phyloP scores from a whole-genome alignment of 306 rosid species.

The Malus sylvestris region DNA sequence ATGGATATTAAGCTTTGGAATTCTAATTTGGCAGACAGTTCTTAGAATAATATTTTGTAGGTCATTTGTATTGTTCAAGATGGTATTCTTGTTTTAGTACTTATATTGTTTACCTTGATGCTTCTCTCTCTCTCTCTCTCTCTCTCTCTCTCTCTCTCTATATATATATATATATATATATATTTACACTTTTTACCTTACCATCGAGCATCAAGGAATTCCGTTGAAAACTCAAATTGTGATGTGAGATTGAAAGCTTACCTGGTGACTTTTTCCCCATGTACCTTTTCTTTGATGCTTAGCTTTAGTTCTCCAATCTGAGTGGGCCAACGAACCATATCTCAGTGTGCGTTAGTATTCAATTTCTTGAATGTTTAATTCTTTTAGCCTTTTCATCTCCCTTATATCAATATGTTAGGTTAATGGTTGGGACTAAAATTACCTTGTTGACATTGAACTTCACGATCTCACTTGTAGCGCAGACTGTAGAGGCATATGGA shows the following conservation, averaged over 20 bases:
- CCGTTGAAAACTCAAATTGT: neutral
- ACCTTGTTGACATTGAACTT: neutral
- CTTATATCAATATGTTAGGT: neutral
- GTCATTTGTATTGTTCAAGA: neutral
- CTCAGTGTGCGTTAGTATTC: neutral
- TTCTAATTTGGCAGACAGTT: neutral
- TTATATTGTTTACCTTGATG: neutral
- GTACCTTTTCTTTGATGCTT: neutral
- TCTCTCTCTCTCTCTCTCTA: no score
- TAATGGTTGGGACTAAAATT: neutral
- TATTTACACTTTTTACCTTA: neutral
- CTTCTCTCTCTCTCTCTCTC: neutral
- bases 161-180: no score
- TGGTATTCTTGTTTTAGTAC: neutral
- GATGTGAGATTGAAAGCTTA: neutral
- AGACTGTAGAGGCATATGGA: neutral
- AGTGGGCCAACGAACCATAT: neutral
- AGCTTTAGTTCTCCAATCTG: neutral
- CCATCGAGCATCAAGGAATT: neutral
- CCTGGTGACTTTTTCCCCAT: neutral
- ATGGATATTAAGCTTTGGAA: neutral
- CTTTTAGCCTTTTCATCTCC: neutral
- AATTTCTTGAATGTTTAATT: neutral
- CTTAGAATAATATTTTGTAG: neutral
- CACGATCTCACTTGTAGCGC: neutral